These are phyloP conservation scores for Dothideomycetes sp. DNA, from an alignment of 2,329 filamentous ascomycete genomes.

Conservation along the genomic window DNA sequence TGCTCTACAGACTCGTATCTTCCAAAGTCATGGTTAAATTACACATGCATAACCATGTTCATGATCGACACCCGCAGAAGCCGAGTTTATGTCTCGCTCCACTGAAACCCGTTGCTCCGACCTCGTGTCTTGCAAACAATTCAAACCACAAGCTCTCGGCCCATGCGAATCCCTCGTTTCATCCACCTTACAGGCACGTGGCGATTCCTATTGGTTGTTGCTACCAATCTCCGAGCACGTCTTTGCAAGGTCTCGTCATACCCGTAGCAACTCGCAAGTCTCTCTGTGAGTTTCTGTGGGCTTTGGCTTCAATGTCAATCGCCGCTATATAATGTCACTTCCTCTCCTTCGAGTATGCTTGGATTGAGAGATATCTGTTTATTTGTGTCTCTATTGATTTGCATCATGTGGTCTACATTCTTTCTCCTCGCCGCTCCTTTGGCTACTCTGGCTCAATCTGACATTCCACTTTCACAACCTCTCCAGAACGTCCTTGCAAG, in stretches of 20 bases:
- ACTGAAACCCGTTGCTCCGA: slow-evolving; percentile 3
- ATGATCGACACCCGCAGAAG: slow-evolving; percentile 4
- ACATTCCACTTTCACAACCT: slow-evolving; percentile 34
- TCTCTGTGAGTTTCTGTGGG: no score
- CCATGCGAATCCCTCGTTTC: no score
- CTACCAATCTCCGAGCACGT: not conserved
- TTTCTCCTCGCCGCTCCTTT: slow-evolving; percentile 6
- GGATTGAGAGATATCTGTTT: not conserved
- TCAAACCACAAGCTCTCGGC: not conserved
- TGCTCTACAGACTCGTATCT: no score
- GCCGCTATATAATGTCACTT: slow-evolving; percentile 1
- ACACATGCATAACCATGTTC: no score
- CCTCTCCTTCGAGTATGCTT: slow-evolving; percentile 1
- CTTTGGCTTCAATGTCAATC: slow-evolving; percentile 2
- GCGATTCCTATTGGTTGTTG: slow-evolving; percentile 7
- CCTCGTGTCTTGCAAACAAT: slow-evolving; percentile 2
- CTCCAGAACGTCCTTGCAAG: slow-evolving; percentile 49
- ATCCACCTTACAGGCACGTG: slow-evolving; percentile 10
- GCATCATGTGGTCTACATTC: slow-evolving; percentile 5
- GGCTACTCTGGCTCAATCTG: slow-evolving; percentile 21
- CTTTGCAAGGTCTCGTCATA: slow-evolving; percentile 1
- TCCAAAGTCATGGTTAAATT: no score
- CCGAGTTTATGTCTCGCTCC: slow-evolving; percentile 2
- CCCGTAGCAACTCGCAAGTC: not conserved
- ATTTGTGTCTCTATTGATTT: not conserved